Conservation (phyloP, 805 yeast species). For the Wickerhamiella domercqiae region DNA sequence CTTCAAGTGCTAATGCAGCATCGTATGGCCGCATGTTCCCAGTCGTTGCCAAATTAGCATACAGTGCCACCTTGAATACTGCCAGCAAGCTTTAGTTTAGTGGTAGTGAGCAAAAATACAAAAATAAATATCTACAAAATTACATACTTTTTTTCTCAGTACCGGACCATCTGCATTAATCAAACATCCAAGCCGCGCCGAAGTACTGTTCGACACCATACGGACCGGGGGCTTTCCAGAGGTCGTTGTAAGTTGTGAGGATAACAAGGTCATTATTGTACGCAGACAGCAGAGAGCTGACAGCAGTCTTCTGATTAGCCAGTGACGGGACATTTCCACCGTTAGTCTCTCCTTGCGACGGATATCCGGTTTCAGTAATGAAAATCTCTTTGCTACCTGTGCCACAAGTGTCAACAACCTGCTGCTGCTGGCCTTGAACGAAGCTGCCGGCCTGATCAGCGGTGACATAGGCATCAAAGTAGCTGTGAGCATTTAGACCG, state of each 20-base stretch:
- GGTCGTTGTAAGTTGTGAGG: slow-evolving; percentile 67
- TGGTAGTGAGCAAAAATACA: neutral
- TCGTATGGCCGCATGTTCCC: slow-evolving; percentile 25
- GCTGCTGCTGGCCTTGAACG: slow-evolving; percentile 43
- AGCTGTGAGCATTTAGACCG: slow-evolving; percentile 75
- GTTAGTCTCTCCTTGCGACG: slow-evolving; percentile 53
- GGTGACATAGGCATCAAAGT: slow-evolving; percentile 47
- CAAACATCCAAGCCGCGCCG: slow-evolving; percentile 33
- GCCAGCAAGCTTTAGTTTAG: slow-evolving; percentile 2
- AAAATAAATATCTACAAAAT: neutral
- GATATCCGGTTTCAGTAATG: slow-evolving; percentile 84
- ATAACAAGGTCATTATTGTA: slow-evolving; percentile 42
- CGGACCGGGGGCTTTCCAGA: slow-evolving; percentile 75
- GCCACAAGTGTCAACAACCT: slow-evolving; percentile 43
- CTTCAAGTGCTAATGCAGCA: slow-evolving; percentile 37
- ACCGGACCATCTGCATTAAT: no score
- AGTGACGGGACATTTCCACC: slow-evolving; percentile 60
- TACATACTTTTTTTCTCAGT: no score
- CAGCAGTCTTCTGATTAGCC: slow-evolving; percentile 58
- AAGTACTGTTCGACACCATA: slow-evolving; percentile 79
- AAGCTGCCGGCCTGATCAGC: slow-evolving; percentile 62
- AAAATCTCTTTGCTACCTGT: slow-evolving; percentile 30
- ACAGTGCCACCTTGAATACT: slow-evolving; percentile 10
- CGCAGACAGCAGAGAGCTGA: slow-evolving; percentile 42
- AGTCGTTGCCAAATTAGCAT: slow-evolving; percentile 22